Percentiles rank a stretch among this genome's conserved stretches.
Conservation (phyloP, 768 basidiomycete species). For the Boletus eberwhitei region DNA sequence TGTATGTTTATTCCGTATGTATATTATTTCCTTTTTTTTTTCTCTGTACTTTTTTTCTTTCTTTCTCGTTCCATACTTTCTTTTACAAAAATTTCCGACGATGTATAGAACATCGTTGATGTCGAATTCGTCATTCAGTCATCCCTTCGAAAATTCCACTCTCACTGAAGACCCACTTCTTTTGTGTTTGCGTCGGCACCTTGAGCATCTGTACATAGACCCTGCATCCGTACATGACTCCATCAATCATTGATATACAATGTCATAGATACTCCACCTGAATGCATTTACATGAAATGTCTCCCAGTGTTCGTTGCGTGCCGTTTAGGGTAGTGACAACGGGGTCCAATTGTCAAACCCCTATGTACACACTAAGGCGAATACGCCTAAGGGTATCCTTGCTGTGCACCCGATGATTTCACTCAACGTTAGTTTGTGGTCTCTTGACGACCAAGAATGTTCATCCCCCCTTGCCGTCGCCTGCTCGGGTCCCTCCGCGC, state of each 20-base stretch:
- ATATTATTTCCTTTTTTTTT: conserved; percentile 19
- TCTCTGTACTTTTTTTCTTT: background rate
- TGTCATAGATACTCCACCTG: conserved; percentile 6
- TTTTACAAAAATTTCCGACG: background rate
- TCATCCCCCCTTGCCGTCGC: too few relatives aligned
- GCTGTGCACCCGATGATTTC: too few relatives aligned
- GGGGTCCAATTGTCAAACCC: too few relatives aligned
- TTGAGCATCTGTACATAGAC: conserved; percentile 20
- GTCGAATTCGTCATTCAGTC: conserved; percentile 5
- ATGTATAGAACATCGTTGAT: background rate
- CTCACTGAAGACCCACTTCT: background rate
- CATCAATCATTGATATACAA: background rate
- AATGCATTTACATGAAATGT: conserved; percentile 2
- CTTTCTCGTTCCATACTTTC: conserved; percentile 12
- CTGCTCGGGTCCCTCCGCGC: too few relatives aligned
- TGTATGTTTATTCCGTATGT: conserved; percentile 35
- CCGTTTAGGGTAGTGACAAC: too few relatives aligned
- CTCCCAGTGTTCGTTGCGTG: background rate
- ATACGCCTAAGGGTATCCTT: too few relatives aligned
- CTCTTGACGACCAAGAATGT: too few relatives aligned
- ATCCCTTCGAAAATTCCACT: background rate
- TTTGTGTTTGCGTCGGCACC: conserved; percentile 1
- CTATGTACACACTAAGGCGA: too few relatives aligned
- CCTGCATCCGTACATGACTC: conserved; percentile 11
- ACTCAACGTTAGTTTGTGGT: too few relatives aligned